These are phyloP conservation scores for Geosmithia flava DNA, from an alignment of 2,329 filamentous ascomycete genomes.

Conservation along the genomic window DNA sequence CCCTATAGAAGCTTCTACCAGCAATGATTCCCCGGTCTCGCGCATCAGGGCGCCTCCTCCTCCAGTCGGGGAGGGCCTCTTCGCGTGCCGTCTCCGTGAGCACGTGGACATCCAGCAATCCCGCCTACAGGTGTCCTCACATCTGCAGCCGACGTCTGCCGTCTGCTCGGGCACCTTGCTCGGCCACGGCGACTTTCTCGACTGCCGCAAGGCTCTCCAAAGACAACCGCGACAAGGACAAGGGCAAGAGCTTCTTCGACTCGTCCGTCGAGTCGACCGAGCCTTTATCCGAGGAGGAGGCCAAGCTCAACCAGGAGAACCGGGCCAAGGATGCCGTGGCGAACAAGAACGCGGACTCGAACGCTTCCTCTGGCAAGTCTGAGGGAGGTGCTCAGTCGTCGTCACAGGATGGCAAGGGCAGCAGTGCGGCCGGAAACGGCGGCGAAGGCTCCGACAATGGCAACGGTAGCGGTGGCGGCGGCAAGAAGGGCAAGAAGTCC, in stretches of 20 bases:
- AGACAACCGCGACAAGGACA: constrained; percentile 18
- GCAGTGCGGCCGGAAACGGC: constrained; percentile 28
- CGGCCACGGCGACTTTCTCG: constrained; percentile 17
- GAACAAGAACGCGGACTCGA: constrained; percentile 32
- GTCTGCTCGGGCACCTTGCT: constrained; percentile 10
- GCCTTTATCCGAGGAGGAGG: constrained; percentile 39
- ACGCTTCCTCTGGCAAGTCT: constrained; percentile 31
- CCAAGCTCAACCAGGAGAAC: constrained; percentile 36
- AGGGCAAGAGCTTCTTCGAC: constrained; percentile 37
- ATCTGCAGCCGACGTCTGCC: constrained; percentile 19
- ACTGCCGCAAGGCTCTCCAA: constrained; percentile 20
- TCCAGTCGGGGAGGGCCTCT: constrained; percentile 13
- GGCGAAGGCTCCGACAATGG: constrained; percentile 39
- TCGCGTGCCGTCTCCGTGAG: constrained; percentile 6
- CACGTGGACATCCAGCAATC: constrained; percentile 2
- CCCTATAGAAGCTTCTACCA: constrained; percentile 1
- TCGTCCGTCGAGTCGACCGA: constrained; percentile 27
- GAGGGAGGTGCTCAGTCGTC: constrained; percentile 18
- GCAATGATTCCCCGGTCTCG: constrained; percentile 28
- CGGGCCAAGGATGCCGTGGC: constrained; percentile 23
- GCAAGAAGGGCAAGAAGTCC: constrained; percentile 61
- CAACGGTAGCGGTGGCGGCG: constrained; percentile 41
- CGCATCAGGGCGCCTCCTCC: constrained; percentile 23
- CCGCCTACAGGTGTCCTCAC: constrained; percentile 13
- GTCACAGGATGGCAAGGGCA: constrained; percentile 37